A percentile compares a stretch with the other conserved stretches of the same genome.
phyloP scores from a whole-genome alignment of 2,329 filamentous ascomycete species.

The Raffaelea ambrosiae region DNA sequence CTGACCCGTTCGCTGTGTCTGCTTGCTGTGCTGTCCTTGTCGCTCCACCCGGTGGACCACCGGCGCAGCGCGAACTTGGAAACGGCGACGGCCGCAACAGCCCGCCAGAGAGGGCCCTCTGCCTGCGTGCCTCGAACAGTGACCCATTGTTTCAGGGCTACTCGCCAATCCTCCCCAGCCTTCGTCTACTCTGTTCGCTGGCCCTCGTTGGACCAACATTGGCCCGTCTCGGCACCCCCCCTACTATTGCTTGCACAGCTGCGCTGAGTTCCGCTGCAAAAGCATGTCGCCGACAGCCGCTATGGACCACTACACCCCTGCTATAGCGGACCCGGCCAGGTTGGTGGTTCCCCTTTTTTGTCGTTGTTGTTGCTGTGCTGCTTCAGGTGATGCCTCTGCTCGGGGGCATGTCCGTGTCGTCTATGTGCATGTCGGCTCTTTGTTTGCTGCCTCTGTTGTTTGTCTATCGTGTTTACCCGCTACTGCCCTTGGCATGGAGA shows the following conservation, averaged over 20 bases:
- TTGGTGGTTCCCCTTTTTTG: neutral
- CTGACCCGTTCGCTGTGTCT: neutral
- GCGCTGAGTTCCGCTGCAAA: neutral
- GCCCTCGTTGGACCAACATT: neutral
- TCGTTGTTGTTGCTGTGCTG: neutral
- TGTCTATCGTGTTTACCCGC: too few species aligned
- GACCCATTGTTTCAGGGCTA: neutral
- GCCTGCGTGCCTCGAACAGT: too few species aligned
- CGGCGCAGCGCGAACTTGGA: too few species aligned
- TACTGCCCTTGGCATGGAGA: too few species aligned
- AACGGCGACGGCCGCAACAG: too few species aligned
- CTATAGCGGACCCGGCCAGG: slow-evolving; percentile 7
- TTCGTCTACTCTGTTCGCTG: neutral
- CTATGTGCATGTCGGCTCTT: too few species aligned
- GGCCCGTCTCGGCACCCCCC: neutral
- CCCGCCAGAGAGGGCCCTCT: too few species aligned
- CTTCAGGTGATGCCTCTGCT: too few species aligned
- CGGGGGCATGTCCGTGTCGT: too few species aligned
- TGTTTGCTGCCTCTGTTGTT: too few species aligned
- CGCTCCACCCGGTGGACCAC: too few species aligned
- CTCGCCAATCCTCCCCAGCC: too few species aligned
- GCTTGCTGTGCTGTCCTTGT: neutral
- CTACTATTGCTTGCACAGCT: neutral
- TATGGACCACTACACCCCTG: slow-evolving; percentile 5
- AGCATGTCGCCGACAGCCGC: neutral